Evolutionary conservation across 1,284 basidiomycete species (phyloP).

Genomic region (Trametes sp.): DNA sequence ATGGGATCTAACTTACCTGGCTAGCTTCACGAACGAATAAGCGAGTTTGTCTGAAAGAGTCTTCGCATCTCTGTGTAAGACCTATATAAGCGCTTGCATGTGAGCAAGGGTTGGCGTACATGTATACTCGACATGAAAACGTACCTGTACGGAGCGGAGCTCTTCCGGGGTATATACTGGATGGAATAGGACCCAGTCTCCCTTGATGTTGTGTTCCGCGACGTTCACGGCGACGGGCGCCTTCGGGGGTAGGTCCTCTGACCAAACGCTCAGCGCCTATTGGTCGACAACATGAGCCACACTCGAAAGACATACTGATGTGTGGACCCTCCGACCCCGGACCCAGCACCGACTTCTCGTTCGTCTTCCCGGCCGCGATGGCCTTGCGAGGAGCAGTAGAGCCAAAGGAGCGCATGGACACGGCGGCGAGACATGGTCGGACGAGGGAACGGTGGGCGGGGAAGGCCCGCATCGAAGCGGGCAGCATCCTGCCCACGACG

Average conservation of each 20-base stretch:
- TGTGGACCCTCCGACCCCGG: slow-evolving; percentile 44
- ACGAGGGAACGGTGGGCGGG: slow-evolving; percentile 23
- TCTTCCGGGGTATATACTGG: slow-evolving; percentile 84
- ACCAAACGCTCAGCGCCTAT: slow-evolving; percentile 13
- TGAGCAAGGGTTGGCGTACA: not conserved
- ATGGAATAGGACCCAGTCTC: slow-evolving; percentile 86
- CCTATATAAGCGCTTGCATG: slow-evolving; percentile 47
- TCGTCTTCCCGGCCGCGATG: slow-evolving; percentile 26
- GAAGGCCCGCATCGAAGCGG: slow-evolving; percentile 24
- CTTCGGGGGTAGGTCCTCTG: slow-evolving; percentile 31
- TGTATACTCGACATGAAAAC: slow-evolving; percentile 20
- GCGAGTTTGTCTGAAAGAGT: slow-evolving; percentile 81
- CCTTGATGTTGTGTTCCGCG: slow-evolving; percentile 48
- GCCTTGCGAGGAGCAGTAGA: slow-evolving; percentile 14
- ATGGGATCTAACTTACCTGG: slow-evolving; percentile 57
- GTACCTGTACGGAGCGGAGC: slow-evolving; percentile 77
- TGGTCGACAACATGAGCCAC: not conserved
- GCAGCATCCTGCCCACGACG: slow-evolving; percentile 26
- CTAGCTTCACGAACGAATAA: slow-evolving; percentile 63
- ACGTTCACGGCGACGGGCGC: slow-evolving; percentile 11
- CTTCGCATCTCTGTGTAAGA: slow-evolving; percentile 73
- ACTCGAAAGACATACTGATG: slow-evolving; percentile 37
- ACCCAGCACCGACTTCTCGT: slow-evolving; percentile 31
- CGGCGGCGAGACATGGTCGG: slow-evolving; percentile 21
- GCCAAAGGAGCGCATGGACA: slow-evolving; percentile 27